Percentiles rank a stretch among this genome's conserved stretches.
Conservation (phyloP, 306 rosid genomes). For the Adenanthera pavonina region DNA sequence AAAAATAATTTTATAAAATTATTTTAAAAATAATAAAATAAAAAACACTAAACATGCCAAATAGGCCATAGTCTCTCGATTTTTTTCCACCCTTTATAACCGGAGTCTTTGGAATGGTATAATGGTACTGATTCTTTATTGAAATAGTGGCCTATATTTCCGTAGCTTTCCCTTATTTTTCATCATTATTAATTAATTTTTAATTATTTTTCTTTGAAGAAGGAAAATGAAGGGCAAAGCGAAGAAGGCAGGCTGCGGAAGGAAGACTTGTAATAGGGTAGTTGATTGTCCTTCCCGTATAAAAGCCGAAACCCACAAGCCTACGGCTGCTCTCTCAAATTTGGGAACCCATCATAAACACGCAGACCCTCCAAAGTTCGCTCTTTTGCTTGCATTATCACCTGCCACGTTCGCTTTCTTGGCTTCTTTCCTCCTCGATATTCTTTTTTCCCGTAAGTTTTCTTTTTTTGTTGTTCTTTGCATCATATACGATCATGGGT, state of each 20-base stretch:
- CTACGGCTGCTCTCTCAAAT: neutral
- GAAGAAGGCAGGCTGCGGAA: neutral
- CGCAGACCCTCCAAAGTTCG: neutral
- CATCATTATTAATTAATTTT: no score
- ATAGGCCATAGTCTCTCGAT: no score
- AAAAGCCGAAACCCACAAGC: neutral
- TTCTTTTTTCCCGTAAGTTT: neutral
- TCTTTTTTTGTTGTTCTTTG: neutral
- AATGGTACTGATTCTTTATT: no score
- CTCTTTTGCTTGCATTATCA: neutral
- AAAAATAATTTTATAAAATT: no score
- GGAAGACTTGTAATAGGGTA: neutral
- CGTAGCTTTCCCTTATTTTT: no score
- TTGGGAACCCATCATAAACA: neutral
- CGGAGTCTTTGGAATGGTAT: no score
- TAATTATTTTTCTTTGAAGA: no score
- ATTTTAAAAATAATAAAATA: no score
- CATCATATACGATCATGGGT: conserved; percentile 8
- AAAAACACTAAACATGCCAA: no score
- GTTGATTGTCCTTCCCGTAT: neutral
- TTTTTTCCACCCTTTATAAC: no score
- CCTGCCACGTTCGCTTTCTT: neutral
- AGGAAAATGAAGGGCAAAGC: neutral
- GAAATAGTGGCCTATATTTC: no score
- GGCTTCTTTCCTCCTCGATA: neutral